Base-by-base conservation (phyloP, 169 alveolate genomes). In the Plasmodium reichenowi region DNA sequence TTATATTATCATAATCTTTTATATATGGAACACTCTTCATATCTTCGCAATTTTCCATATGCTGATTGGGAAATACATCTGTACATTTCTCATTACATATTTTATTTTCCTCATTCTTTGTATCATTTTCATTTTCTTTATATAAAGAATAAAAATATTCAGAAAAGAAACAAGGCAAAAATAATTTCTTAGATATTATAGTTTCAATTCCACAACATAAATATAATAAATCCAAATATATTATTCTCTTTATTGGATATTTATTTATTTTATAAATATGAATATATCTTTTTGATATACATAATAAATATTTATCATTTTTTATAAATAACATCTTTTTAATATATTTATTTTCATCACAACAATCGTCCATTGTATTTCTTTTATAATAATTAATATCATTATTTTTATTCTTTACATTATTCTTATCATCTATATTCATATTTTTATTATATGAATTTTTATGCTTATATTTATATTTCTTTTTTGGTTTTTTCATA, bases 81-180 rank as follows among this genome's bases (percentile, higher is more conserved):
- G 8, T 1, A 32, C 7, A 32, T 60, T 67, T 67, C 68, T 67
- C 72, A 59, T 56, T 54, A 80, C 20, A 67, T 58, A 54, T 67
- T 63, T 68, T 22, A 68, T 63, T 50, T 52, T 63, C 70, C 9
- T 43, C 29, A 48, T 32, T 48, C 67, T 1, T 43, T 7, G 58
- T 13, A 1, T 58, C 15, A 56, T 68, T 7, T 58, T 80, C 74
- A 67, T 80, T 80, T 68, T 54, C 64, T 15, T 80, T 80, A 68
- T 62, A 48, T 32, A 80, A 22, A 54, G 59, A 59, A 58, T 80
- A 80, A 80, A 80, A 80, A 68, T 80, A 80, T 20, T 80, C 85
- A 12, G 90, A 80, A 80, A 80, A 80, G n/a, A 80, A 80, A 60
- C 90, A 80, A 10, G 90, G 90, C 13, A 80, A 80, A 80, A 68